Conservation (phyloP, 108 stramenopile species). For the Cyclostephanos tholiformis region DNA sequence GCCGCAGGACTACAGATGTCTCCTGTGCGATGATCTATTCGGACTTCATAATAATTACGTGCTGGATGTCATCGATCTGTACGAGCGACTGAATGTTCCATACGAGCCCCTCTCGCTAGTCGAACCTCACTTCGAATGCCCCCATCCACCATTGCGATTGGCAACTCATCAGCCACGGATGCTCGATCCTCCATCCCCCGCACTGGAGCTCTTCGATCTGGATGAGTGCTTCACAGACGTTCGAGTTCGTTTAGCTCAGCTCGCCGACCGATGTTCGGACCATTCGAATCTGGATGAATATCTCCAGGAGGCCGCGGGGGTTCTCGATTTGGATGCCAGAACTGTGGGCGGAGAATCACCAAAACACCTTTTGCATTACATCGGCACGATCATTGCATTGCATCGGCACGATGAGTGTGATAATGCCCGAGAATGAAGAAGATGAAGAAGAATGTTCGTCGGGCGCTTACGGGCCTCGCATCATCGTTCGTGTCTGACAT, state of each 20-base stretch:
- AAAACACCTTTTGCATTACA: conserved; percentile 31
- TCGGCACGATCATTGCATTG: too few species aligned
- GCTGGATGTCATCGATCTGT: conserved; percentile 76
- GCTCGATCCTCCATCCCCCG: conserved; percentile 67
- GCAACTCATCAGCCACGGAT: conserved; percentile 74
- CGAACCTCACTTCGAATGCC: conserved; percentile 80
- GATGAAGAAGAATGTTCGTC: too few species aligned
- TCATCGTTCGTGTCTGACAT: too few species aligned
- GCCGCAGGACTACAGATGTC: conserved; percentile 73
- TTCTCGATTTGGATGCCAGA: conserved; percentile 53
- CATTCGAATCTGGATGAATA: conserved; percentile 71
- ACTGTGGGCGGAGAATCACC: conserved; percentile 32
- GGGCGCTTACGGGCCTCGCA: too few species aligned
- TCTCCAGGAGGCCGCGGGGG: conserved; percentile 68
- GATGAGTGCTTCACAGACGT: conserved; percentile 84
- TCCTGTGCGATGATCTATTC: conserved; percentile 76
- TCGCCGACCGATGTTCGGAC: conserved; percentile 70
- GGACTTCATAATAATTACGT: conserved; percentile 63
- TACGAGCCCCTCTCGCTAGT: conserved; percentile 79
- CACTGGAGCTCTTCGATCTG: conserved; percentile 87
- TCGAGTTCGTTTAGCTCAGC: conserved; percentile 69
- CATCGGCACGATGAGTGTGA: too few species aligned
- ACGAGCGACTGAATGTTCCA: conserved; percentile 62
- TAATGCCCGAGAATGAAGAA: too few species aligned
- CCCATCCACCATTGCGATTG: conserved; percentile 71